phyloP scores from a whole-genome alignment of 2,329 filamentous ascomycete species.

The Botrytis porri region DNA sequence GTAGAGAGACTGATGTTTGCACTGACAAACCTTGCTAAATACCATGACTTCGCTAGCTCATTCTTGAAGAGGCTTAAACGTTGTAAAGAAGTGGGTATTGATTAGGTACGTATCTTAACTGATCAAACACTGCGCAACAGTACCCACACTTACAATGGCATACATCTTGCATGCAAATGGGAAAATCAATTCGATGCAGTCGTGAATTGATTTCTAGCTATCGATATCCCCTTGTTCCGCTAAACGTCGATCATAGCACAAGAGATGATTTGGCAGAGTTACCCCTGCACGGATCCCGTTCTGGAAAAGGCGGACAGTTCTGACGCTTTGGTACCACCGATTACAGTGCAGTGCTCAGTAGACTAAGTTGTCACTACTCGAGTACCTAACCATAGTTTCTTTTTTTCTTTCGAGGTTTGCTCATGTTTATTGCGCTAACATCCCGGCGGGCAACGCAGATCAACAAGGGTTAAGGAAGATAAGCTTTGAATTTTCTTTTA shows the following conservation, averaged over 20 bases:
- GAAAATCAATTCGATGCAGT: not conserved
- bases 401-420: not conserved
- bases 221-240: not conserved
- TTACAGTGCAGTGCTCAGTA: not conserved
- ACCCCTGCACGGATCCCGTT: not conserved
- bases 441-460: not conserved
- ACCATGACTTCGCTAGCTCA: not conserved
- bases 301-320: not conserved
- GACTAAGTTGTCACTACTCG: not conserved
- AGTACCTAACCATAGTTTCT: not conserved
- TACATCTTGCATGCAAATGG: not conserved
- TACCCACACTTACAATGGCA: not conserved
- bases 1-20: not conserved
- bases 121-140: not conserved
- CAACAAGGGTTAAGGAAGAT: not conserved
- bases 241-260: not conserved
- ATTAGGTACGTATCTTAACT: not conserved
- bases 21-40: not conserved
- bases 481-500: not conserved
- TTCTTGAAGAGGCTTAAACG: not conserved
- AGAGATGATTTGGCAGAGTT: not conserved
- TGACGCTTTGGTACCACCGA: conserved; percentile 3
- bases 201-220: not conserved
- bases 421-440: not conserved
- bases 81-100: not conserved